Base-by-base conservation (phyloP, 2,329 filamentous ascomycete genomes). In the Colletotrichum gloeosporioides region DNA sequence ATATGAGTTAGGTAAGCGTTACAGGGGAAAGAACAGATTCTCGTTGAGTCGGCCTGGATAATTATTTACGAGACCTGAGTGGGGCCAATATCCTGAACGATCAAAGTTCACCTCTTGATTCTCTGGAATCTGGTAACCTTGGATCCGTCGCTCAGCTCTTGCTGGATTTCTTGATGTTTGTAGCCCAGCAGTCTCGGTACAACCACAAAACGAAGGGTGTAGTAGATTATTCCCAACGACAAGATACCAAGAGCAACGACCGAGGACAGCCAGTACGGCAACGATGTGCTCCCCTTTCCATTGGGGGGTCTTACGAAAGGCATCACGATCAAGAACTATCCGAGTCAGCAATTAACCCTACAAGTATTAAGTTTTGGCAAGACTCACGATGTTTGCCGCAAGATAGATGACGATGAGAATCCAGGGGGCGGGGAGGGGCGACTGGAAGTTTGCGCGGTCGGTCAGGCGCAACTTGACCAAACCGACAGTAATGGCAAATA, bases 401-500 rank as follows among this genome's bases (percentile, higher is more conserved):
- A 77, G 71, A 12, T 77, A 77, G 22, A 74, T 57, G 7, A 9
- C 67, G 31, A 80, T 77, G 4, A 79, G 31, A 2, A 70, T 31
- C 79, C 79, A 80, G 1, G 79, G 79, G 3, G 79, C 74, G 6
- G 29, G 72, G 29, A 80, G 75, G 1, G 77, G 77, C 3, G 79
- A 77, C 2, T 71, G 69, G 15, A 71, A 80, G 7, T 79, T 75
- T 31, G 78, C 77, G 3, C 71, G 62, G n/a, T 67, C 69, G 9
- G 73, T 75, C 1, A 80, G 71, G 1, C 79, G 79, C 22, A 80
- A 32, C 69, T 79, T 80, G 8, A 80, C 63, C 16, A 80, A 61
- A 1, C 79, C 79, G 15, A 77, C 27, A 0, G 78, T 80, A 10
- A 80, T 76, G 2, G 78, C 78, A 0, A 74, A 61, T 29, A 78